Evolutionary conservation across 1,284 basidiomycete species (phyloP), one percentile per base, ranked within the genome.

Genomic region (Afroboletus lepidellus): DNA sequence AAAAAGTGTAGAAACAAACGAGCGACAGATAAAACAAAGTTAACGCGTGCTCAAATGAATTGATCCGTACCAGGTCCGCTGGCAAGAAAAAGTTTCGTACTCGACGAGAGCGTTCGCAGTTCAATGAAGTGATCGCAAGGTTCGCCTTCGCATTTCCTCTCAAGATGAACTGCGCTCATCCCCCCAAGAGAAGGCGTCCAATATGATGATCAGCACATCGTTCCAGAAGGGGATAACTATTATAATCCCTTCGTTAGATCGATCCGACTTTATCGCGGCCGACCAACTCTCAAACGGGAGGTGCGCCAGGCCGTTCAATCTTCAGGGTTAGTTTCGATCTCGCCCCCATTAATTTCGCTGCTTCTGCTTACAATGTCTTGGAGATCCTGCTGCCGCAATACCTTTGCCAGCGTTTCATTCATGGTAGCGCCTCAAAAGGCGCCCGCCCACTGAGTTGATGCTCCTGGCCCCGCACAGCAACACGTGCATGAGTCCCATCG

Each of bases 241-340:
- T 27, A 39, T 53, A 34, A 16, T 32, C 18, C 24, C 15, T 23
- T 38, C 27, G 8, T 20, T 29, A 52, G 37, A 59, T 63, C 50
- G 48, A 54, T 67, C 65, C 63, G 62, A 57, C 52, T 4, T 48
- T 46, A 51, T 57, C 62, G 65, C 50, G 41, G 33, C 51, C 49
- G 42, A 32, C 52, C 38, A 25, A 29, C 42, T 49, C 50, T 50
- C 38, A 44, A 42, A 43, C 46, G 37, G 39, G 33, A 38, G 41
- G 24, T 30, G 44, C 20, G 42, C 44, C 33, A 51, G 42, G 38
- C 59, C 59, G 59, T 62, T 49, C 59, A 50, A 63, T 61, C 37
- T 42, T 64, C 44, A 48, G 45, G 18, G 23, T 30, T 44, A 27
- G 24, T 47, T 51, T 49, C 25, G 39, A 51, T 48, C 32, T 33